phyloP scores from a whole-genome alignment of 257 asterid genomes.

The Rubia yunnanensis region DNA sequence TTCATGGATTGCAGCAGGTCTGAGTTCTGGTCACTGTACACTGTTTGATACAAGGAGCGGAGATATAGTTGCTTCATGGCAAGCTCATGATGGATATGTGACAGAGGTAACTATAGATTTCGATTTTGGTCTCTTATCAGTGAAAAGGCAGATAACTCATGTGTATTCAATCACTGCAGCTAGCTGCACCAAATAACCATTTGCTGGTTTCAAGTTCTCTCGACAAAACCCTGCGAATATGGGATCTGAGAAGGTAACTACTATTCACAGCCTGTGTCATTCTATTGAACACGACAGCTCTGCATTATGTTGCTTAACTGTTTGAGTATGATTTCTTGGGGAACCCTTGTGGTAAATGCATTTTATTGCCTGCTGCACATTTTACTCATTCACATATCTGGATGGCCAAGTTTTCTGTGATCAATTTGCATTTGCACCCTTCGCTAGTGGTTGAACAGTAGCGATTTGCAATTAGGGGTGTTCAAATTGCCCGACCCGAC shows the following conservation, averaged over 20 bases:
- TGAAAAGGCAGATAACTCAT: constrained; percentile 10
- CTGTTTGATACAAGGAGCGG: constrained; percentile 89
- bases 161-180: constrained; percentile 39
- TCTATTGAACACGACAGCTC: not conserved
- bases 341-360: not conserved
- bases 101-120: constrained; percentile 64
- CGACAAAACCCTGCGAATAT: constrained; percentile 69
- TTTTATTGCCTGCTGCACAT: not conserved
- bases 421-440: not conserved
- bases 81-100: constrained; percentile 96
- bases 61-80: constrained; percentile 74
- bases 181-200: constrained; percentile 70
- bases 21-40: constrained; percentile 77
- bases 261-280: not conserved
- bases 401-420: not conserved
- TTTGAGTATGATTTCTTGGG: not conserved
- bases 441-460: not conserved
- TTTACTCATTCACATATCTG: not conserved
- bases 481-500: no score
- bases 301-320: not conserved
- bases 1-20: constrained; percentile 90
- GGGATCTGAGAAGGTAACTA: constrained; percentile 93
- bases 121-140: constrained; percentile 1
- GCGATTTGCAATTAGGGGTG: no score
- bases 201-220: constrained; percentile 90